Conservation (phyloP, 305 asterid species). For the Fraxinus albicans region DNA sequence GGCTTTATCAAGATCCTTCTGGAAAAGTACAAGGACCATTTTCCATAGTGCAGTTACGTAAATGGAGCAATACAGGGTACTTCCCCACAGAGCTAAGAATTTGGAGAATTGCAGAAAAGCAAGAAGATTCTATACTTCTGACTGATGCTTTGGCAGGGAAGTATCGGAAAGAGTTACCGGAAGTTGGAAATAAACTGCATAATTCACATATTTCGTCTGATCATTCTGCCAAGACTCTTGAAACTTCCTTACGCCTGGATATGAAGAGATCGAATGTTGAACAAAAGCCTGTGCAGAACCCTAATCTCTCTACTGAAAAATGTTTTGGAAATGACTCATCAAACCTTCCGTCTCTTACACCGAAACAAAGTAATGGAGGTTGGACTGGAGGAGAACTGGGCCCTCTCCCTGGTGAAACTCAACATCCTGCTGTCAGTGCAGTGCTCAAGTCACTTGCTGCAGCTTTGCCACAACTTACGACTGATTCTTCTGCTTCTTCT, state of each 20-base stretch:
- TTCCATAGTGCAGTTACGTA: slow-evolving; percentile 83
- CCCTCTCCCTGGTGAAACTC: slow-evolving; percentile 36
- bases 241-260: slow-evolving; percentile 32
- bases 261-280: slow-evolving; percentile 40
- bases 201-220: slow-evolving; percentile 28
- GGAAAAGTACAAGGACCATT: slow-evolving; percentile 97
- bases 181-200: slow-evolving; percentile 32
- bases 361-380: slow-evolving; percentile 45
- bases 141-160: slow-evolving; percentile 83
- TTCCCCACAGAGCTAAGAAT: slow-evolving; percentile 78
- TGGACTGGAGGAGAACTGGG: slow-evolving; percentile 39
- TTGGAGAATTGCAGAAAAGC: slow-evolving; percentile 65
- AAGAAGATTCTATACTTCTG: slow-evolving; percentile 61
- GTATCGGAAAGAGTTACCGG: slow-evolving; percentile 46
- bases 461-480: slow-evolving; percentile 36
- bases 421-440: slow-evolving; percentile 41
- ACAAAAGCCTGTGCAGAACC: slow-evolving; percentile 34
- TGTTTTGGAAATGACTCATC: slow-evolving; percentile 45
- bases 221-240: slow-evolving; percentile 34
- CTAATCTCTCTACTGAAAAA: slow-evolving; percentile 45
- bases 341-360: slow-evolving; percentile 81
- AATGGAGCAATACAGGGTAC: slow-evolving; percentile 94
- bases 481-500: slow-evolving; percentile 41
- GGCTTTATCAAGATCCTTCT: slow-evolving; percentile 95
- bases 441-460: slow-evolving; percentile 51